Evolutionary conservation across 371 early-diverging fungal genomes (phyloP).

Genomic region (Circinella minor): DNA sequence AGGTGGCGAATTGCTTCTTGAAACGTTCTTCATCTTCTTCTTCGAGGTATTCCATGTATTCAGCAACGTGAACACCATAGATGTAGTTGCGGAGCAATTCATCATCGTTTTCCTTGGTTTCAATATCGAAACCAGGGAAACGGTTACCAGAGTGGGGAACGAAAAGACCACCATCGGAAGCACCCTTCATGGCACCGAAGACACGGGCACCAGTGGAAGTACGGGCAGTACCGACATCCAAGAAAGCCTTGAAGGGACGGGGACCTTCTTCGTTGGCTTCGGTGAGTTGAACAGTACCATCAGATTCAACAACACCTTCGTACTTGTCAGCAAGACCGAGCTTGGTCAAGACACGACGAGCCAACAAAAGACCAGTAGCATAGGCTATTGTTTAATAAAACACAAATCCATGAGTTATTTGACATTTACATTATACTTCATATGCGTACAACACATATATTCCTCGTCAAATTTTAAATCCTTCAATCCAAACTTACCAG

Average conservation of each 20-base stretch:
- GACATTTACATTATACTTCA: not conserved
- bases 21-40: conserved; percentile 99
- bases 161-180: conserved; percentile 99
- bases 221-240: conserved; percentile 99
- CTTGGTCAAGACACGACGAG: conserved; percentile 96
- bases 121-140: conserved; percentile 98
- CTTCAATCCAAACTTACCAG: conserved; percentile 51
- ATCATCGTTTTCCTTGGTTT: conserved; percentile 92
- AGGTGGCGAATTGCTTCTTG: conserved; percentile 97
- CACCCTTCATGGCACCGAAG: conserved; percentile 99
- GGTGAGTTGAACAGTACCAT: conserved; percentile 91
- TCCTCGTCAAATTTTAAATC: not conserved
- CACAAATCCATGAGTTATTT: not conserved
- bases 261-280: conserved; percentile 96
- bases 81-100: conserved; percentile 98
- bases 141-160: conserved; percentile 99
- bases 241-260: conserved; percentile 98
- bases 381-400: conserved; percentile 67
- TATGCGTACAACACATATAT: not conserved
- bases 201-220: conserved; percentile 99
- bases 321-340: conserved; percentile 95
- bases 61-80: conserved; percentile 98
- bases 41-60: conserved; percentile 98
- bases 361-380: conserved; percentile 98
- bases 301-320: conserved; percentile 93